These are phyloP conservation scores for Ascochyta koolunga DNA, from an alignment of 2,329 filamentous ascomycete species.

Conservation along the genomic window DNA sequence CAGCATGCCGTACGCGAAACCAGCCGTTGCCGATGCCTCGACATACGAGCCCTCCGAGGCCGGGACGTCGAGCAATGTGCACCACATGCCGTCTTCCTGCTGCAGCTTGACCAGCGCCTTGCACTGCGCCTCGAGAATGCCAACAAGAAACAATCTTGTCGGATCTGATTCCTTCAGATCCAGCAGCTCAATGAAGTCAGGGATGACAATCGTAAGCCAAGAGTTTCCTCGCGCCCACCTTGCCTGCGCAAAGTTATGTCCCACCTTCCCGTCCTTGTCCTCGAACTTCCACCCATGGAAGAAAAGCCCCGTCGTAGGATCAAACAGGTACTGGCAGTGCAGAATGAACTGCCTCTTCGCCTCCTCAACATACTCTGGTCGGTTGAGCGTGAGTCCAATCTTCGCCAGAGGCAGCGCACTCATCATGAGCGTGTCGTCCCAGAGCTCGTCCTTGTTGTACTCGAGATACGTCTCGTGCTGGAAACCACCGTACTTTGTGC, in stretches of 20 bases:
- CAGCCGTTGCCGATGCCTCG: constrained; percentile 78
- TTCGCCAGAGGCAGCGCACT: constrained; percentile 81
- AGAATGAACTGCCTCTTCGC: constrained; percentile 78
- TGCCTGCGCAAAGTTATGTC: constrained; percentile 63
- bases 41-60: constrained; percentile 72
- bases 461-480: constrained; percentile 77
- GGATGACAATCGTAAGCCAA: constrained; percentile 84
- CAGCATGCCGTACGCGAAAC: constrained; percentile 80
- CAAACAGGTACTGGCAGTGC: constrained; percentile 80
- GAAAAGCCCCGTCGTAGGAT: constrained; percentile 73
- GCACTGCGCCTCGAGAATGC: constrained; percentile 72
- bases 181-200: constrained; percentile 78
- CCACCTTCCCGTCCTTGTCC: constrained; percentile 59
- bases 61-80: constrained; percentile 73
- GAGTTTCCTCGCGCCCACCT: constrained; percentile 68
- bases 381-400: constrained; percentile 72
- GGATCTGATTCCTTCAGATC: constrained; percentile 66
- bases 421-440: constrained; percentile 91
- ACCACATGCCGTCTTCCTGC: constrained; percentile 69
- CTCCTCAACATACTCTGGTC: constrained; percentile 76
- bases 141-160: constrained; percentile 64
- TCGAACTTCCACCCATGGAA: constrained; percentile 85
- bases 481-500: constrained; percentile 74
- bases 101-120: constrained; percentile 68
- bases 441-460: constrained; percentile 75